Conservation (phyloP, 495 filamentous ascomycete species). For the Trichoderma gamsii region DNA sequence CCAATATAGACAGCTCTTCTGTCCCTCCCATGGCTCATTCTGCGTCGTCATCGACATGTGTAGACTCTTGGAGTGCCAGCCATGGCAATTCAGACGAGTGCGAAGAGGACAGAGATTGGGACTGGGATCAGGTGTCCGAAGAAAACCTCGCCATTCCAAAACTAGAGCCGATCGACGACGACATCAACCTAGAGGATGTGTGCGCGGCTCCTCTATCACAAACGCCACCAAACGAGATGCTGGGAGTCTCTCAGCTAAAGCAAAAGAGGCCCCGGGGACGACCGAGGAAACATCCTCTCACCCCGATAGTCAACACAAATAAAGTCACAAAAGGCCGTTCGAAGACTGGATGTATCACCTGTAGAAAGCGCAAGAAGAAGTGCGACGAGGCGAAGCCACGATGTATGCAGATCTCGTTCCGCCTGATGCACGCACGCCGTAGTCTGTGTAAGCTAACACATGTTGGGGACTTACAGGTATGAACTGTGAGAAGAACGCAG, state of each 20-base stretch:
- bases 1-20: constrained; percentile 27
- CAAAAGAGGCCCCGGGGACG: constrained; percentile 64
- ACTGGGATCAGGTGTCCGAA: constrained; percentile 36
- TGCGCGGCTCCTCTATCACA: constrained; percentile 36
- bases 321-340: constrained; percentile 83
- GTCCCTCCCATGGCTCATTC: constrained; percentile 30
- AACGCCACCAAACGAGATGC: constrained; percentile 20
- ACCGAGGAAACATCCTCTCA: constrained; percentile 75
- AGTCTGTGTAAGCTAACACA: not conserved
- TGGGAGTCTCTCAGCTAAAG: constrained; percentile 26
- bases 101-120: constrained; percentile 25
- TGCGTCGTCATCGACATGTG: constrained; percentile 24
- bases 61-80: constrained; percentile 31
- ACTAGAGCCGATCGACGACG: constrained; percentile 42
- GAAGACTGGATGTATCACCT: constrained; percentile 92
- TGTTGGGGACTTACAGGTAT: constrained; percentile 45
- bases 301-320: constrained; percentile 39
- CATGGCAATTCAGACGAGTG: constrained; percentile 29
- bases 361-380: constrained; percentile 90
- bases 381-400: constrained; percentile 90
- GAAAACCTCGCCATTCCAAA: constrained; percentile 37
- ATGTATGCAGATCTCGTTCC: constrained; percentile 49
- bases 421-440: not conserved
- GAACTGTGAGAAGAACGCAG: constrained; percentile 91
- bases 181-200: constrained; percentile 41